Evolutionary conservation across 768 basidiomycete genomes (phyloP), one percentile per base, ranked within the genome.

Genomic region (Leccinum pellstonianum): DNA sequence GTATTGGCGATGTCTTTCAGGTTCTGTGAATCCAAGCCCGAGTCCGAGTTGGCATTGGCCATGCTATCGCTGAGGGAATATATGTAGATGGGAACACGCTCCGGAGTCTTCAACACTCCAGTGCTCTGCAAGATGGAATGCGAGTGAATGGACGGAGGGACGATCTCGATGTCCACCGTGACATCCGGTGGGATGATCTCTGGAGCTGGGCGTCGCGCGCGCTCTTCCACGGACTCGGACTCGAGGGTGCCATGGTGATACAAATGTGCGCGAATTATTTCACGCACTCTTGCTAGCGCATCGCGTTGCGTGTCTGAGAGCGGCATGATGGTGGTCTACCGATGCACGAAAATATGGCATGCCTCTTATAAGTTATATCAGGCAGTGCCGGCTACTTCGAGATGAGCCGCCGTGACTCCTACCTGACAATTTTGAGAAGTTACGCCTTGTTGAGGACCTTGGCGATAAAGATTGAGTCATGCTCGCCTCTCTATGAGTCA

Each of bases 301-400:
- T 27, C 57, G 0, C 62, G 67, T 27, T 69, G 67, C 17, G 15
- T 35, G 1, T 64, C 58, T 9, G 67, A 64, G 46, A 68, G 55
- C 15, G 67, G 67, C 31, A 57, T 55, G 56, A 23, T 55, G 25
- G 17, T 15, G 12, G 21, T 25, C 23, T 48, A 23, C 23, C 17
- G 21, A 23, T 48, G 47, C 19, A 48, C 23, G 46, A 47, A 23
- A 19, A 23, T 47, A 6, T 48, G 9, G 19, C 5, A 21, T 48
- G 21, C 12, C 19, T 48, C 47, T 48, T 47, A 12, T 47, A 21
- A 38, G 17, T 38, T 38, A 38, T 9, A 17, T 17, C 41, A 41
- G n/a, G 41, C n/a, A 41, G 38, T 43, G 43, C 43, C 43, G 43
- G 41, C 10, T n/a, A 43, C 41, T 19, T 43, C 10, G 41, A 19